A percentile compares a stretch with the other conserved stretches of the same genome.
Conservation (phyloP, 169 alveolate species). For the Pseudocohnilembus persalinus region DNA sequence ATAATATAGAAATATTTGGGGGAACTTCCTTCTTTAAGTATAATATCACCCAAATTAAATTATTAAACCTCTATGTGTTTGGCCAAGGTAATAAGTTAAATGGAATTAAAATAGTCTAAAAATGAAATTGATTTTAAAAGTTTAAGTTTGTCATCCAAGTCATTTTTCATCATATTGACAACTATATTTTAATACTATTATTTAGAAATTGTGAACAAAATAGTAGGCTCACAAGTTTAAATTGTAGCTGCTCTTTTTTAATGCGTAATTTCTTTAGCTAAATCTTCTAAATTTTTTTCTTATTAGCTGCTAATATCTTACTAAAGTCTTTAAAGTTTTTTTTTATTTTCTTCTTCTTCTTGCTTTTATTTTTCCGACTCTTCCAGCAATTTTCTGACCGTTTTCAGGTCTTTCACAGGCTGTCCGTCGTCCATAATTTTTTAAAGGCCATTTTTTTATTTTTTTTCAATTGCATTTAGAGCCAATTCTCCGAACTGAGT, state of each 20-base stretch:
- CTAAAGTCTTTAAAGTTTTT: background rate
- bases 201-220: conserved; percentile 36
- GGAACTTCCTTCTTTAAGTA: conserved; percentile 33
- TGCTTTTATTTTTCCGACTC: background rate
- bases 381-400: conserved; percentile 13
- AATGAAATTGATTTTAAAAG: conserved; percentile 28
- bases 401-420: background rate
- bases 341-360: conserved; percentile 6
- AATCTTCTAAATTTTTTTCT: conserved; percentile 11
- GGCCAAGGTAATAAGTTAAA: conserved; percentile 37
- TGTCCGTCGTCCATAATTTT: background rate
- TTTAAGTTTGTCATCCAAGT: conserved; percentile 38
- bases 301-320: conserved; percentile 13
- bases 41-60: conserved; percentile 36
- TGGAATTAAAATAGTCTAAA: conserved; percentile 25
- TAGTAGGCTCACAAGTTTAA: conserved; percentile 22
- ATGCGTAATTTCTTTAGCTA: background rate
- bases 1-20: conserved; percentile 37
- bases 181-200: conserved; percentile 37
- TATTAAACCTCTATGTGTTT: conserved; percentile 35
- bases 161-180: conserved; percentile 32
- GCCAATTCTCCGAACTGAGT: conserved; percentile 50
- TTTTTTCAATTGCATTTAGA: conserved; percentile 3
- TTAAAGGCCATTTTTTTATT: too few relatives aligned
- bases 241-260: conserved; percentile 25